Percentiles rank a stretch among this genome's conserved stretches.
phyloP scores from a whole-genome alignment of 2,329 filamentous ascomycete species.

The Aspergillus latus region DNA sequence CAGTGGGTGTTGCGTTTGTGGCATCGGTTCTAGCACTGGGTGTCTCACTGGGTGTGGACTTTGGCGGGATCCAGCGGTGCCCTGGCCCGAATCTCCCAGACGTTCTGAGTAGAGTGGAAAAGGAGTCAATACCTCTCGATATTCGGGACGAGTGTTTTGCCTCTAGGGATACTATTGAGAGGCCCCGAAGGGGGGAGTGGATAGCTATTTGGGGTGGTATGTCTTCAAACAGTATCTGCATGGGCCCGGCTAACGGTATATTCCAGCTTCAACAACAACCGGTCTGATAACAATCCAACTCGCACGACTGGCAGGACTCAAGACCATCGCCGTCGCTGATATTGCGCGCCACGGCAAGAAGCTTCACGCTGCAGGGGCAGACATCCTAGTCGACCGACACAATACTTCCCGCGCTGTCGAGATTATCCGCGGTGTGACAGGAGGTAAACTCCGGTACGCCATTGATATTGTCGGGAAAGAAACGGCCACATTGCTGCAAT shows the following conservation, averaged over 20 bases:
- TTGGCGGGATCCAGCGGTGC: slow-evolving; percentile 42
- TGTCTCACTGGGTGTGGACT: slow-evolving; percentile 68
- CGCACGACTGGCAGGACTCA: slow-evolving; percentile 64
- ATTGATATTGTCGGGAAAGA: slow-evolving; percentile 68
- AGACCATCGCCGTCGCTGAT: slow-evolving; percentile 66
- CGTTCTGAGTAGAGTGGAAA: slow-evolving; percentile 50
- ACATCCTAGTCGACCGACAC: slow-evolving; percentile 68
- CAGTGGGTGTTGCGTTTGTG: slow-evolving; percentile 70
- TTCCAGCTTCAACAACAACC: slow-evolving; percentile 63
- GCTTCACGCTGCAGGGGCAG: slow-evolving; percentile 55
- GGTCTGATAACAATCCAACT: slow-evolving; percentile 67
- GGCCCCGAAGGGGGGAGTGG: slow-evolving; percentile 64
- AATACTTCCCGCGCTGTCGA: slow-evolving; percentile 64
- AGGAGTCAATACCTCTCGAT: slow-evolving; percentile 57
- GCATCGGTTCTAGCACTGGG: slow-evolving; percentile 67
- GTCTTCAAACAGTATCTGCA: slow-evolving; percentile 13
- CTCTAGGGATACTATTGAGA: slow-evolving; percentile 53
- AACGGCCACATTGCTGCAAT: slow-evolving; percentile 59
- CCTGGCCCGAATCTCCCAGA: slow-evolving; percentile 60
- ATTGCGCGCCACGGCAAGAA: slow-evolving; percentile 64
- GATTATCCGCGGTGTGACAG: slow-evolving; percentile 61
- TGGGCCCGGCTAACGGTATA: slow-evolving; percentile 1
- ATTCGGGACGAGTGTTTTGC: slow-evolving; percentile 63
- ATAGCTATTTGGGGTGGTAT: slow-evolving; percentile 71
- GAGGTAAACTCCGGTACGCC: slow-evolving; percentile 62